Evolutionary conservation across 257 asterid species (phyloP), one percentile per base, ranked within the genome.

Genomic region (Nicotiana paniculata): DNA sequence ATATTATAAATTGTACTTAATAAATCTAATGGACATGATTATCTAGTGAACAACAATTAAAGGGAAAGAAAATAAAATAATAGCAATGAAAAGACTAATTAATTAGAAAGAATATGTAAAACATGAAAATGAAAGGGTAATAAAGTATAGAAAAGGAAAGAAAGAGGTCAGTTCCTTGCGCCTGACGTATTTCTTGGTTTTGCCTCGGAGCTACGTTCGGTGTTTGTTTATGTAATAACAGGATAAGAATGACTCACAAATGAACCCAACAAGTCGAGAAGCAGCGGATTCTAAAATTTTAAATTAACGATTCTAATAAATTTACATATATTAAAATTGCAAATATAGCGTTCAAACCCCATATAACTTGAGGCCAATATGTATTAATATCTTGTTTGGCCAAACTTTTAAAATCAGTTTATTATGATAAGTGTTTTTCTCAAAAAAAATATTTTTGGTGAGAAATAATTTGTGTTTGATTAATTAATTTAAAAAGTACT

Each of bases 221-320:
- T 13, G 10, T 18, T 72, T 72, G 64, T 11, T 17, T n/a, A 43
- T 81, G n/a, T 10, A 43, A 30, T 37, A 43, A 39, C 21, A 24
- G 66, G 86, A 80, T 84, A 80, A 61, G 86, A 80, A 84, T 83
- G 76, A 84, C 51, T 79, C 84, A 48, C 26, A 51, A 75, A 24
- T 24, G 59, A 57, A 81, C n/a, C 33, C 81, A 28, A 28, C 21
- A 24, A 61, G 78, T 26, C 61, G 66, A 16, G 58, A 82, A 58
- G 51, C 84, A 51, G 8, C 62, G 32, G 30, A n/a, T 43, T 1
- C 77, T 9, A 43, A 43, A 43, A 43, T 43, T 43, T 43, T 43
- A 8, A 43, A 43, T 43, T 43, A 43, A 43, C 12, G 51, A 8
- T 8, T 43, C 51, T 0, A 43, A 43, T 43, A 43, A 43, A 8